phyloP scores from a whole-genome alignment of 2,329 filamentous ascomycete species.

The Proliferodiscus dingleyae region DNA sequence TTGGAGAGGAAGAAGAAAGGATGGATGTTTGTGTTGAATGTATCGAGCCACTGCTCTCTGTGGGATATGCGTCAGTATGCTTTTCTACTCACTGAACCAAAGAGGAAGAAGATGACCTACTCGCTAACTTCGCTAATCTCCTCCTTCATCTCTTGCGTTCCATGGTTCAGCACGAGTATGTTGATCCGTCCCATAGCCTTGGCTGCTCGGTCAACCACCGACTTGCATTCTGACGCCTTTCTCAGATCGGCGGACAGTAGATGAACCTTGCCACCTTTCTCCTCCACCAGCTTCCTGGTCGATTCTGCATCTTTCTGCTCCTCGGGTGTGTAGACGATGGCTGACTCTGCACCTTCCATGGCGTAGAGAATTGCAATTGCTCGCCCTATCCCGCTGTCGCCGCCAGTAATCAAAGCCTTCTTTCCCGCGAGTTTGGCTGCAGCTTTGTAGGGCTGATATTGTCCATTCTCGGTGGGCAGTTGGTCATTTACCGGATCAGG shows the following conservation, averaged over 20 bases:
- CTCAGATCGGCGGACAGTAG: slow-evolving; percentile 61
- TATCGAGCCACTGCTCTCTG: slow-evolving; percentile 72
- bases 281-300: slow-evolving; percentile 66
- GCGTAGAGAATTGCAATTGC: slow-evolving; percentile 73
- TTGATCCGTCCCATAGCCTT: slow-evolving; percentile 65
- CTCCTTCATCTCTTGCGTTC: slow-evolving; percentile 68
- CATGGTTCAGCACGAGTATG: slow-evolving; percentile 70
- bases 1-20: slow-evolving; percentile 77
- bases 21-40: slow-evolving; percentile 81
- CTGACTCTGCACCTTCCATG: slow-evolving; percentile 70
- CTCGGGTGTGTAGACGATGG: slow-evolving; percentile 69
- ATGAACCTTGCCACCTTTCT: slow-evolving; percentile 60
- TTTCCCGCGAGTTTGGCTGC: slow-evolving; percentile 72
- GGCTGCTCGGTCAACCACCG: slow-evolving; percentile 61
- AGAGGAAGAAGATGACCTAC: slow-evolving; percentile 37
- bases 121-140: slow-evolving; percentile 68
- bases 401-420: slow-evolving; percentile 75
- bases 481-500: slow-evolving; percentile 57
- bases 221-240: slow-evolving; percentile 62
- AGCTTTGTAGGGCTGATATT: slow-evolving; percentile 65
- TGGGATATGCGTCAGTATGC: too few relatives aligned
- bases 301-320: slow-evolving; percentile 73
- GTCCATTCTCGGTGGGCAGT: slow-evolving; percentile 63
- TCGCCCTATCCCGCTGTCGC: slow-evolving; percentile 74
- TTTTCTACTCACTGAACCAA: too few relatives aligned